phyloP scores from a whole-genome alignment of 768 basidiomycete genomes.

The Lactarius tabidus region DNA sequence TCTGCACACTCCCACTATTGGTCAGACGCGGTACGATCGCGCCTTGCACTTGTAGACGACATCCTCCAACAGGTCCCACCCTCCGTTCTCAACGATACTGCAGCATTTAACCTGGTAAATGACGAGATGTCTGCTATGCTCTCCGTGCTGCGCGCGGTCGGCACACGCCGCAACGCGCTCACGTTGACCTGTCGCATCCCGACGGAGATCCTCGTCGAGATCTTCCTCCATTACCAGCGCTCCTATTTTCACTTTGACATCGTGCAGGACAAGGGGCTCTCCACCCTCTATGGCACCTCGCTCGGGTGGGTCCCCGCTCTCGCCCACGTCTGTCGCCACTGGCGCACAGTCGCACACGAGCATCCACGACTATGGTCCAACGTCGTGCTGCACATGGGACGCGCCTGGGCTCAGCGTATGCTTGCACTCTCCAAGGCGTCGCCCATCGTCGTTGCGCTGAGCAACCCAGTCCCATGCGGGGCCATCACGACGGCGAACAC shows the following conservation, averaged over 20 bases:
- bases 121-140: constrained; percentile 18
- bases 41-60: constrained; percentile 13
- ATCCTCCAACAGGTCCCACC: constrained; percentile 12
- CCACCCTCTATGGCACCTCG: neutral
- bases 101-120: constrained; percentile 9
- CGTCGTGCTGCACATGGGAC: constrained; percentile 4
- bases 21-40: constrained; percentile 16
- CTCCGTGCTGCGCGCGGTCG: constrained; percentile 9
- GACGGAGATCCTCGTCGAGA: constrained; percentile 16
- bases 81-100: constrained; percentile 2
- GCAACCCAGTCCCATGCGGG: constrained; percentile 4
- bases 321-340: constrained; percentile 19
- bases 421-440: constrained; percentile 13
- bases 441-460: constrained; percentile 4
- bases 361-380: constrained; percentile 16
- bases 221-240: constrained; percentile 19
- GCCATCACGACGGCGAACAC: neutral
- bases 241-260: neutral
- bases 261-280: neutral
- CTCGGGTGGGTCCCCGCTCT: constrained; percentile 16
- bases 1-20: constrained; percentile 12
- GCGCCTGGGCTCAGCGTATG: constrained; percentile 15
- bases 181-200: constrained; percentile 19
- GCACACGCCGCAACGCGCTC: constrained; percentile 18
- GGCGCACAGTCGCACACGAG: constrained; percentile 15